Base-by-base conservation (phyloP, 495 filamentous ascomycete species). In the Aspergillus hancockii region DNA sequence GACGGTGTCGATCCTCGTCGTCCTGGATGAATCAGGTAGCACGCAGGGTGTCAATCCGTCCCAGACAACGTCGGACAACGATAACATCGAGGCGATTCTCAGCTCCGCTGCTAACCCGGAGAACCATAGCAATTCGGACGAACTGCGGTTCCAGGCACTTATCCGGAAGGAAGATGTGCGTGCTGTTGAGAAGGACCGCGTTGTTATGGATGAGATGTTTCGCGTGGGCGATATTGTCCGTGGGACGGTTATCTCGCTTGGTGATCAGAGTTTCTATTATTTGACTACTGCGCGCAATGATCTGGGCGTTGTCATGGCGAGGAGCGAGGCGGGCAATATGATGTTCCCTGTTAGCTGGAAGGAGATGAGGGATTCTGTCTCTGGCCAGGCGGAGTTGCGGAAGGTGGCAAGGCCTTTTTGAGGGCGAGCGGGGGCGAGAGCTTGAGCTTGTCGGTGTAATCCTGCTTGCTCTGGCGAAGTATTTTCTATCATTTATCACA, bases 271-370 rank as follows among this genome's bases (percentile, higher is more conserved):
- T 46, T 95, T 90, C 65, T 98, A 97, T 72, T 98, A 97, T 73
- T 77, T 96, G 16, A 88, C 85, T 34, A 98, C 94, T 8, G 91
- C 91, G 52, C 82, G 82, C 59, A 97, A 98, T 74, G 89, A 95
- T 71, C 79, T 96, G 38, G 94, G 94, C 21, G 93, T 98, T 47
- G 88, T 98, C 21, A 91, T 97, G 89, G 94, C 94, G 22, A 86
- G 82, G 65, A 96, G 92, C 67, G 92, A 95, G 70, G 83, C 82
- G 3, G 94, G 93, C 0, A 93, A 94, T 71, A 82, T 85, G 70
- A 93, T 98, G 89, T 87, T 88, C 64, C 93, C 94, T 13, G 83
- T 95, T 28, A 95, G 86, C 71, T 98, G 94, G 94, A 91, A 89
- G 79, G 92, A 98, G 71, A 93, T 96, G 75, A 82, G 81, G 57